Base-by-base conservation (phyloP, 1,284 basidiomycete species). In the Moesziomyces aphidis region DNA sequence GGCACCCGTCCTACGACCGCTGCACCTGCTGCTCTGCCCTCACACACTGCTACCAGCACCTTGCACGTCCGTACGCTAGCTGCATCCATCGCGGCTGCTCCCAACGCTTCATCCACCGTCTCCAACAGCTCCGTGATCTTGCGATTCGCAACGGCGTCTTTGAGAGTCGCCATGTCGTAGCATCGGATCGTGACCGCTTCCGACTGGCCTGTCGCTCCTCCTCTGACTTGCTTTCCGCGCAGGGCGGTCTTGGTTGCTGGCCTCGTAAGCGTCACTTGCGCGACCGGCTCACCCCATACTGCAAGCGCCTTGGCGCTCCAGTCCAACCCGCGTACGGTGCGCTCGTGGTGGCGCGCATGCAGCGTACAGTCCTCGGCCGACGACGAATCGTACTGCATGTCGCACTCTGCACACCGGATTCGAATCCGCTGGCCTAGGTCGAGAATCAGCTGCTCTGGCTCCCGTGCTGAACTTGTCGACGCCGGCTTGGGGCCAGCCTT, bases 311-410 rank as follows among this genome's bases (percentile, higher is more conserved):
- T 74, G 43, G 68, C 62, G 31, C 54, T 71, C 80, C 80, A 82
- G 49, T 79, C 77, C 23, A 81, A 26, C 4, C 80, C 80, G 17
- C 61, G 64, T 15, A 67, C 61, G 5, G 73, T 65, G 4, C 75
- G 52, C 17, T 78, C 77, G 60, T 82, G 80, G 45, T 79, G 61
- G 49, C 70, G 58, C 24, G 59, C 50, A 53, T 82, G 80, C 62
- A 80, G 56, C 42, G 65, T 36, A 17, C 55, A 64, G 57, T 82
- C 80, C 48, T 79, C 68, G 2, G 74, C 52, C 22, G 73, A 75
- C 8, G 72, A 74, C 19, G 64, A 48, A 52, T 82, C 80, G 63
- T 74, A 82, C 51, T 80, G 77, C 80, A 82, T 82, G 6, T 67
- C 70, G 53, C 80, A 82, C 23, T 73, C 71, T 9, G 17, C 45